Percentiles rank a stretch among this genome's conserved stretches.
Evolutionary conservation across 1,139 yeast genomes (phyloP).

Genomic region (Saccharomycopsis phalli): DNA sequence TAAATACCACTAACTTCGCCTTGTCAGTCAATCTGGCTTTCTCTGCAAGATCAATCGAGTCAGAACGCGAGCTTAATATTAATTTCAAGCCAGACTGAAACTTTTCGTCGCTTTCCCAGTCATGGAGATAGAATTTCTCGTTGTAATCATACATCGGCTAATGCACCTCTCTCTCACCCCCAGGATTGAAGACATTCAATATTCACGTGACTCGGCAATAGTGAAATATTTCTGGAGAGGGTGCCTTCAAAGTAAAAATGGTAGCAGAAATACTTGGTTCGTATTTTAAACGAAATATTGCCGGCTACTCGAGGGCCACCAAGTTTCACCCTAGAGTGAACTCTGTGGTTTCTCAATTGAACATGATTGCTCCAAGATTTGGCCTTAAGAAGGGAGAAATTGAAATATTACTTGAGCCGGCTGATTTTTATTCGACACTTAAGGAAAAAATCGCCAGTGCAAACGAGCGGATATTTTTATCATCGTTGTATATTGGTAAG

Average conservation of each 20-base stretch:
- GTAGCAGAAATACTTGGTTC: conserved; percentile 3
- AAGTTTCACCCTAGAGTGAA: conserved; percentile 41
- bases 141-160: no score
- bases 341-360: conserved; percentile 47
- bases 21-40: conserved; percentile 1
- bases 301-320: conserved; percentile 2
- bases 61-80: conserved; percentile 5
- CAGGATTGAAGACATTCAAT: no score
- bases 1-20: conserved; percentile 9
- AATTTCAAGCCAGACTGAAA: conserved; percentile 11
- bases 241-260: no score
- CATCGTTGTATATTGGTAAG: conserved; percentile 83
- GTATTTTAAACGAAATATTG: conserved; percentile 4
- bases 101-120: conserved; percentile 10
- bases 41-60: neutral
- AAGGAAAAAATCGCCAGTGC: conserved; percentile 47
- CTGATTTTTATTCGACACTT: conserved; percentile 56
- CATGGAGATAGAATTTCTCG: conserved; percentile 8
- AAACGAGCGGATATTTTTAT: conserved; percentile 59
- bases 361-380: conserved; percentile 64
- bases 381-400: conserved; percentile 51
- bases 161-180: no score
- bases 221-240: no score
- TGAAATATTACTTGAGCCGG: conserved; percentile 56
- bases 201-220: no score